These are phyloP conservation scores for Talaromyces stipitatus DNA, from an alignment of 495 filamentous ascomycete species.

Conservation along the genomic window DNA sequence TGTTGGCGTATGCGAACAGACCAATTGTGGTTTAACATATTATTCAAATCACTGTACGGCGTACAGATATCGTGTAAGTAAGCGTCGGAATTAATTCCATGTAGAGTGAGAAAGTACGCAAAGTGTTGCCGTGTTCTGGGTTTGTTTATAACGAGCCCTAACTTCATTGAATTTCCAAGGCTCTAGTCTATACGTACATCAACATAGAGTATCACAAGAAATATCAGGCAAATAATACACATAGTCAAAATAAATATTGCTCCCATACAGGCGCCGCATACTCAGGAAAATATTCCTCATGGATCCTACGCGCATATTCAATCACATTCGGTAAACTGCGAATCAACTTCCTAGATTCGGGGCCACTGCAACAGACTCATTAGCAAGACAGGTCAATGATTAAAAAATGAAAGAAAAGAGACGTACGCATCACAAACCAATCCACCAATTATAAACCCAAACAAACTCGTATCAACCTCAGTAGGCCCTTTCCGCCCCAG, in stretches of 20 bases:
- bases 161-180: too few relatives aligned
- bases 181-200: too few relatives aligned
- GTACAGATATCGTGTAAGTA: neutral
- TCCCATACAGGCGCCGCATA: conserved; percentile 35
- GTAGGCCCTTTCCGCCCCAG: conserved; percentile 46
- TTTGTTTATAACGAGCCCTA: neutral
- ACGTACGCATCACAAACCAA: conserved; percentile 50
- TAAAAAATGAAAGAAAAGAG: neutral
- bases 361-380: conserved; percentile 27
- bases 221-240: too few relatives aligned
- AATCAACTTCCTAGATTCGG: conserved; percentile 35
- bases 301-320: conserved; percentile 52
- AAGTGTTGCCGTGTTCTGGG: neutral
- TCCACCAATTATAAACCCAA: conserved; percentile 45
- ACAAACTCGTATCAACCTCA: conserved; percentile 49
- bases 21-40: neutral
- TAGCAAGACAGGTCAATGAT: neutral
- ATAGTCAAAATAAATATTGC: too few relatives aligned
- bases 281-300: conserved; percentile 51
- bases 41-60: too few relatives aligned
- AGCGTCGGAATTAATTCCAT: neutral
- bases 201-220: too few relatives aligned
- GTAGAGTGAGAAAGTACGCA: neutral
- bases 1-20: neutral
- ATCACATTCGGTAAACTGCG: conserved; percentile 37